These are phyloP conservation scores for Leishmania lainsoni DNA, from an alignment of 208 protist species.

Conservation along the genomic window DNA sequence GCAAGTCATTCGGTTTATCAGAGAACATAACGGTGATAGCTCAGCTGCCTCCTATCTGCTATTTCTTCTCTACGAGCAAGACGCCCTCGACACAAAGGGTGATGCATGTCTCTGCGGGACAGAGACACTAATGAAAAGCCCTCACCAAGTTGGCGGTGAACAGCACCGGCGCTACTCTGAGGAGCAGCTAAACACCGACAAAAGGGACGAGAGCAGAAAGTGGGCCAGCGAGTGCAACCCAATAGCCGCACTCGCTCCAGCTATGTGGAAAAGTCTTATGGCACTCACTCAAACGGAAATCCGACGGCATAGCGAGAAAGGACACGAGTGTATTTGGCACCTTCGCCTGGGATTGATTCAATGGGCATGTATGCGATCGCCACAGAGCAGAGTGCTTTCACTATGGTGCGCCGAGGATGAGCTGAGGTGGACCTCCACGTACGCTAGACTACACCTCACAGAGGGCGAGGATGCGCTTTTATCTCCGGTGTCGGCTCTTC, in stretches of 20 bases:
- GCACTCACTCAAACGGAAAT: slow-evolving; percentile 50
- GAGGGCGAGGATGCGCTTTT: not conserved
- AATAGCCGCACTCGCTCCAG: not conserved
- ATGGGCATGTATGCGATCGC: slow-evolving; percentile 34
- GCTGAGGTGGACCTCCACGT: slow-evolving; percentile 45
- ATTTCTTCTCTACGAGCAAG: slow-evolving; percentile 45
- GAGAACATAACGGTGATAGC: slow-evolving; percentile 63
- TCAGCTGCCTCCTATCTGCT: slow-evolving; percentile 63
- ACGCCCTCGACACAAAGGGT: not conserved
- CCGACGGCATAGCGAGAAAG: slow-evolving; percentile 63
- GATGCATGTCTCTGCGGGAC: not conserved
- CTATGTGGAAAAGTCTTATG: slow-evolving; percentile 32
- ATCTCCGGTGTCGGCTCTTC: slow-evolving; percentile 5
- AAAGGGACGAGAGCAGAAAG: not conserved
- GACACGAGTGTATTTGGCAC: slow-evolving; percentile 74
- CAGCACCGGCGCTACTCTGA: not conserved
- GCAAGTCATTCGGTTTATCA: slow-evolving; percentile 42
- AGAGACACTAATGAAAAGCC: not conserved
- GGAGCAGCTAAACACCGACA: not conserved
- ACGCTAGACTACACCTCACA: slow-evolving; percentile 16
- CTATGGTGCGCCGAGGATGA: slow-evolving; percentile 69
- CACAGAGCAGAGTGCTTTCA: not conserved
- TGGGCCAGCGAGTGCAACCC: not conserved
- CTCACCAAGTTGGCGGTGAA: not conserved
- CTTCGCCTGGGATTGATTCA: slow-evolving; percentile 62